A percentile compares a stretch with the other conserved stretches of the same genome.
These are phyloP conservation scores for Daldinia grandis DNA, from an alignment of 495 filamentous ascomycete genomes.

Conservation along the genomic window DNA sequence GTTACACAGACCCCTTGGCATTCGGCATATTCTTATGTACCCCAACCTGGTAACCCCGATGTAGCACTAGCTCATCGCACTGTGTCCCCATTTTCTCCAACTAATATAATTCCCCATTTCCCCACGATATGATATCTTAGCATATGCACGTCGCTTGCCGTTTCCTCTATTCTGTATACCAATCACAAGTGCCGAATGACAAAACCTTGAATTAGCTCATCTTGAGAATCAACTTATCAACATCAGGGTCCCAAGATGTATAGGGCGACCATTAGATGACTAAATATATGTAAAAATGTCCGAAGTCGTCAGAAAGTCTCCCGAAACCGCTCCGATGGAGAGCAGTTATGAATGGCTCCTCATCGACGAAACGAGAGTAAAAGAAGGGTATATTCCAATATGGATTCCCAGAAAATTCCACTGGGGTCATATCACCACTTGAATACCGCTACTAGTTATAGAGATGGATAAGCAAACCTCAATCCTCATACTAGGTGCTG, in stretches of 20 bases:
- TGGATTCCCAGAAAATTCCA: background rate
- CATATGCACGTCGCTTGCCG: conserved; percentile 33
- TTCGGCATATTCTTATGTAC: background rate
- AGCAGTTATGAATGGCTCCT: background rate
- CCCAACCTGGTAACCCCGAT: background rate
- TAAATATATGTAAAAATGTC: conserved; percentile 3
- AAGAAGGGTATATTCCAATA: conserved; percentile 17
- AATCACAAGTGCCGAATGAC: conserved; percentile 2
- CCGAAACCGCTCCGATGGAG: conserved; percentile 31
- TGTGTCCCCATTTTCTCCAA: background rate
- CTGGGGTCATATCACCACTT: background rate
- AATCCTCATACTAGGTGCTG: conserved; percentile 56
- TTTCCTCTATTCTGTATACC: conserved; percentile 14
- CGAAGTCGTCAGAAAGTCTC: conserved; percentile 13
- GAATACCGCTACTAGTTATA: background rate
- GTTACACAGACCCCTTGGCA: background rate
- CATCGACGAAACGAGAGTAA: conserved; percentile 3
- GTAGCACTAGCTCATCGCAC: background rate
- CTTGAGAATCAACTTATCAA: background rate
- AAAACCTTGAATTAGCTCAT: background rate
- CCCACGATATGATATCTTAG: background rate
- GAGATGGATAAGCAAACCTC: conserved; percentile 10
- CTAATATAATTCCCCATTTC: background rate
- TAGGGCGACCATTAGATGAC: background rate
- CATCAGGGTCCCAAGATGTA: background rate